Base-by-base conservation (phyloP, 148 eudicot genomes). In the Vaccinium darrowii region DNA sequence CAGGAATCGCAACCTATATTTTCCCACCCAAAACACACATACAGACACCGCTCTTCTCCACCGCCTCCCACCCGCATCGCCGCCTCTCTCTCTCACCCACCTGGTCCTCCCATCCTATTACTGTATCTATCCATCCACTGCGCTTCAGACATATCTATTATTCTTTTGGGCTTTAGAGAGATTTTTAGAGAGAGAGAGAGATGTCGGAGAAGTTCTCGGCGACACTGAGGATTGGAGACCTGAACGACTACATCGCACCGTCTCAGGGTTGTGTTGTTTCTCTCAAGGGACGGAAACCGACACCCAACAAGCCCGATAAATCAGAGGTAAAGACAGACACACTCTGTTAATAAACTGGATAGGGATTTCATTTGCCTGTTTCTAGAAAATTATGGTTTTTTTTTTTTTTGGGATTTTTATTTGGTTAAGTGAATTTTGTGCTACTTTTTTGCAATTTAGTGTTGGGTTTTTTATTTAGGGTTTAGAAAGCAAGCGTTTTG, bases 211-310 rank as follows among this genome's bases (percentile, higher is more conserved):
- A 90, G 78, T 96, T 91, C 77, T 96, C 99, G 62, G 91, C 97
- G 63, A 89, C 98, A 60, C 86, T 96, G 15, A 89, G 95, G 76
- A 92, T 94, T 13, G 92, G 97, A 27, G 99, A 96, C 85, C 87
- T 96, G 76, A 96, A 94, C 84, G 99, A 96, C 86, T 96, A 87
- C 87, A 94, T 96, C 58, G 93, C 98, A 1, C 99, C 99, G 0
- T 91, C 99, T 0, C 98, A 96, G 87, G 98, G 94, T 58, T 96
- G 99, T 83, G 92, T 96, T 56, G 92, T 96, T 84, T 91, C 93
- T 69, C 91, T 91, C n/a, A 90, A 88, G 58, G 88, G 89, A 19
- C 65, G 79, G 50, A 90, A 90, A 87, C 30, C 78, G 2, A 52
- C 85, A 33, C n/a, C 83, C 3, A 75, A 81, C 27, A 85, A 80